A percentile compares a stretch with the other conserved stretches of the same genome.
These are phyloP conservation scores for Medicago lupulina DNA, from an alignment of 306 rosid species.

Conservation along the genomic window DNA sequence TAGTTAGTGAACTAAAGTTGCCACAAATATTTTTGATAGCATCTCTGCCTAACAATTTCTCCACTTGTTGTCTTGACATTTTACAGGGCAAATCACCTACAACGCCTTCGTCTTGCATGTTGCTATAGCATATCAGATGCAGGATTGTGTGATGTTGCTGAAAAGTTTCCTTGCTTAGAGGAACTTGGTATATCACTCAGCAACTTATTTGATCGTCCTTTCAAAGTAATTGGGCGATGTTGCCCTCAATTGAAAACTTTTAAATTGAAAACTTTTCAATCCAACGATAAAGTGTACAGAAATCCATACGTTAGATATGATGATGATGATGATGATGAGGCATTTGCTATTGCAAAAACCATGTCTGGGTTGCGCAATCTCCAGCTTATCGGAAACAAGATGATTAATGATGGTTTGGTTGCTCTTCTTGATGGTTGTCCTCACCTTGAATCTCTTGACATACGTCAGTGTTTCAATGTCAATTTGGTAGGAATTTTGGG, in stretches of 20 bases:
- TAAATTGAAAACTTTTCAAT: constrained; percentile 55
- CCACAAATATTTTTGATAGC: constrained; percentile 15
- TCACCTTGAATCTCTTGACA: constrained; percentile 68
- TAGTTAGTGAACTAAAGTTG: background rate
- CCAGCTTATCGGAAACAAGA: constrained; percentile 62
- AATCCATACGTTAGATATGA: constrained; percentile 37
- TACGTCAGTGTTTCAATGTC: constrained; percentile 61
- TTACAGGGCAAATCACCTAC: constrained; percentile 59
- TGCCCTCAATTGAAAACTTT: constrained; percentile 61
- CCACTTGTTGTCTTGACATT: constrained; percentile 20
- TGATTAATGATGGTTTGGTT: constrained; percentile 61
- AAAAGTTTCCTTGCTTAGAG: constrained; percentile 63
- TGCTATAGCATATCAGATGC: constrained; percentile 53
- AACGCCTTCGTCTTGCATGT: constrained; percentile 48
- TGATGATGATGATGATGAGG: constrained; percentile 43
- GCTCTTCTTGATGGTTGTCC: constrained; percentile 73
- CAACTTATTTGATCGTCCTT: constrained; percentile 39
- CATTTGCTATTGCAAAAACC: constrained; percentile 55
- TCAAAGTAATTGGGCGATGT: constrained; percentile 55
- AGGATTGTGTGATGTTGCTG: constrained; percentile 54
- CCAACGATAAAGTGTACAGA: constrained; percentile 36
- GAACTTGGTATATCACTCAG: constrained; percentile 60
- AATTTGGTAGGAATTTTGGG: constrained; percentile 48
- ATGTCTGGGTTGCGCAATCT: constrained; percentile 63
- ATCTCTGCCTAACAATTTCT: constrained; percentile 22